Evolutionary conservation across 768 basidiomycete genomes (phyloP).

Genomic region (Pisolithus albus): DNA sequence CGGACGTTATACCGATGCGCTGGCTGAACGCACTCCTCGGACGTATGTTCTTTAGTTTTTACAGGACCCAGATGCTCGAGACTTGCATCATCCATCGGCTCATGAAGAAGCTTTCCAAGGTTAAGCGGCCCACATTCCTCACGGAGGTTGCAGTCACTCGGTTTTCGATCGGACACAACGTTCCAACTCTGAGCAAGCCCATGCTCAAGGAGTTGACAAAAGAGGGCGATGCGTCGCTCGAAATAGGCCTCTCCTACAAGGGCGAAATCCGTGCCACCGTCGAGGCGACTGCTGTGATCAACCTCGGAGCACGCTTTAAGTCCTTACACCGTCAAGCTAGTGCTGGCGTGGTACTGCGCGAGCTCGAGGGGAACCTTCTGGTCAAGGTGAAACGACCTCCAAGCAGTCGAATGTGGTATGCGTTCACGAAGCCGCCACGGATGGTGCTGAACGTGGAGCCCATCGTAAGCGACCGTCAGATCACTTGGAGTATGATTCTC

Average conservation of each 20-base stretch:
- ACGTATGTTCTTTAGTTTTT: constrained; percentile 87
- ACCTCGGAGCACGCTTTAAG: constrained; percentile 77
- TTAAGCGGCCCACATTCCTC: constrained; percentile 84
- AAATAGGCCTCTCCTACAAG: constrained; percentile 77
- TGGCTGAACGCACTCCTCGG: constrained; percentile 96
- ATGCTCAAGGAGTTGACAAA: constrained; percentile 97
- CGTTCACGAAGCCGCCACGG: constrained; percentile 83
- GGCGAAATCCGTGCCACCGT: constrained; percentile 88
- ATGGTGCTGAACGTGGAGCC: constrained; percentile 90
- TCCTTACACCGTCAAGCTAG: constrained; percentile 86
- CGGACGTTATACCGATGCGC: constrained; percentile 94
- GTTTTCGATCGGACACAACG: constrained; percentile 77
- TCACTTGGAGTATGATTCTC: constrained; percentile 90
- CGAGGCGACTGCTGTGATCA: constrained; percentile 83
- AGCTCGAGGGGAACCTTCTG: constrained; percentile 85
- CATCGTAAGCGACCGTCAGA: constrained; percentile 88
- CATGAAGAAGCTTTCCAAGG: constrained; percentile 91
- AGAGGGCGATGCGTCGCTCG: constrained; percentile 88
- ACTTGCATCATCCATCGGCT: constrained; percentile 77
- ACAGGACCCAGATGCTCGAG: constrained; percentile 78
- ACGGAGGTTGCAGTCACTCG: constrained; percentile 81
- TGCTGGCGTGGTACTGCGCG: constrained; percentile 84
- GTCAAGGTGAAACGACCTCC: constrained; percentile 92
- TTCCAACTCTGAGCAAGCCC: constrained; percentile 88
- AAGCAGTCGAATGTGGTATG: constrained; percentile 89